phyloP scores from a whole-genome alignment of 306 rosid species.

The Ammopiptanthus mongolicus region DNA sequence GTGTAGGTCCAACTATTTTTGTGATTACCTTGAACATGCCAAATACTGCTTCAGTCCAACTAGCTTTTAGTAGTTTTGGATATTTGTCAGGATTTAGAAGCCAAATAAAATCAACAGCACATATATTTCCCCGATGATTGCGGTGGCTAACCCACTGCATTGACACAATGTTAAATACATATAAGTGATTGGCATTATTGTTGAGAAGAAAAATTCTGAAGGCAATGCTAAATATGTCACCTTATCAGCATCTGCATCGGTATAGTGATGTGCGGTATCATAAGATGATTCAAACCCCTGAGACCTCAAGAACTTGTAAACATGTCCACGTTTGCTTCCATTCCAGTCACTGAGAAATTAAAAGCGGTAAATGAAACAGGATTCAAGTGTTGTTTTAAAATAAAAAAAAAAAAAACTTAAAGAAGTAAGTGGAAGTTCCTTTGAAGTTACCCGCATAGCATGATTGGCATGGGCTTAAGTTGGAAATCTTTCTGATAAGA shows the following conservation, averaged over 20 bases:
- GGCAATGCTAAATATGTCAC: conserved; percentile 32
- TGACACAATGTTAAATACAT: conserved; percentile 4
- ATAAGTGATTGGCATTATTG: background rate
- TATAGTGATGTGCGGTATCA: conserved; percentile 87
- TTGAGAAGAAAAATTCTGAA: background rate
- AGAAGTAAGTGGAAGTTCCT: background rate
- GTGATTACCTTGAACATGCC: conserved; percentile 73
- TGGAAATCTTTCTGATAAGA: conserved; percentile 79
- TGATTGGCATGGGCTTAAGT: conserved; percentile 81
- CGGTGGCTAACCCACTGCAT: conserved; percentile 97
- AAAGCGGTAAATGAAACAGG: background rate
- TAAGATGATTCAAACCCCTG: conserved; percentile 93
- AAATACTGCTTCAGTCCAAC: conserved; percentile 81
- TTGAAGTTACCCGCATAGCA: conserved; percentile 82
- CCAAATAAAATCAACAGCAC: conserved; percentile 97
- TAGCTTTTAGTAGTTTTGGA: conserved; percentile 59
- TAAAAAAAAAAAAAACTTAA: background rate
- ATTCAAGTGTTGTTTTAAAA: background rate
- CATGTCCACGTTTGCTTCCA: conserved; percentile 98
- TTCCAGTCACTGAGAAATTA: conserved; percentile 81
- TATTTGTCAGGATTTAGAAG: conserved; percentile 81
- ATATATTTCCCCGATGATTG: conserved; percentile 91
- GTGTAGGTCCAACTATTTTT: background rate
- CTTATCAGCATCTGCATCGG: conserved; percentile 92
- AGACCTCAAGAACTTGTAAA: conserved; percentile 87